phyloP scores from a whole-genome alignment of 306 rosid genomes.

The Delonix regia region DNA sequence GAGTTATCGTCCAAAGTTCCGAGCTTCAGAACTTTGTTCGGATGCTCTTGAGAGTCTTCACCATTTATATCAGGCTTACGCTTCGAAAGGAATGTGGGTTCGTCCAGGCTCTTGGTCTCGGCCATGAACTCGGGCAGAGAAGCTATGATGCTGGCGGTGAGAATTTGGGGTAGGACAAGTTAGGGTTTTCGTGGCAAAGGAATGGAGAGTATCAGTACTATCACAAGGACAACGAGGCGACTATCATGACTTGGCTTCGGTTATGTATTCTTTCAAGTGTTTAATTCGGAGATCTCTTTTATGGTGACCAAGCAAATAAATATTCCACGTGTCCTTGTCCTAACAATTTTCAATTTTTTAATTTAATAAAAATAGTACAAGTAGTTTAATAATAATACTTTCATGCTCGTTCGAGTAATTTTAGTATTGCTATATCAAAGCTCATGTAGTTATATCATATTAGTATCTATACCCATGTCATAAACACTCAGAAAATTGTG shows the following conservation, averaged over 20 bases:
- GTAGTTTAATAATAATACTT: too few relatives aligned
- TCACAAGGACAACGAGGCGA: not conserved
- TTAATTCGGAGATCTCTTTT: not conserved
- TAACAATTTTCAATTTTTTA: too few relatives aligned
- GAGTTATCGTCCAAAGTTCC: constrained; percentile 31
- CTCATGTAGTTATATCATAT: too few relatives aligned
- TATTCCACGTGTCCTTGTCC: too few relatives aligned
- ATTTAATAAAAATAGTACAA: too few relatives aligned
- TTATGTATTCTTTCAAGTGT: not conserved
- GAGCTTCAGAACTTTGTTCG: constrained; percentile 58
- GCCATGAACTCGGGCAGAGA: constrained; percentile 51
- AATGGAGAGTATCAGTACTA: not conserved
- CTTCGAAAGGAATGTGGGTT: constrained; percentile 60
- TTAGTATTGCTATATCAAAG: too few relatives aligned
- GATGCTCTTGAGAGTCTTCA: constrained; percentile 44
- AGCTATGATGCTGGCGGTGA: not conserved
- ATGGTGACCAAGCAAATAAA: too few relatives aligned
- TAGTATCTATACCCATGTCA: too few relatives aligned
- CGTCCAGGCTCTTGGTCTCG: constrained; percentile 51
- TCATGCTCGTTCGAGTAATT: too few relatives aligned
- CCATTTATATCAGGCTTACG: constrained; percentile 57
- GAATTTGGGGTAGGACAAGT: not conserved
- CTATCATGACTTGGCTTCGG: not conserved
- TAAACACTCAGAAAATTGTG: too few relatives aligned
- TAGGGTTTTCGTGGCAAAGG: constrained; percentile 13